Conservation (phyloP, 2,329 filamentous ascomycete genomes). For the Fusarium odoratissimum region DNA sequence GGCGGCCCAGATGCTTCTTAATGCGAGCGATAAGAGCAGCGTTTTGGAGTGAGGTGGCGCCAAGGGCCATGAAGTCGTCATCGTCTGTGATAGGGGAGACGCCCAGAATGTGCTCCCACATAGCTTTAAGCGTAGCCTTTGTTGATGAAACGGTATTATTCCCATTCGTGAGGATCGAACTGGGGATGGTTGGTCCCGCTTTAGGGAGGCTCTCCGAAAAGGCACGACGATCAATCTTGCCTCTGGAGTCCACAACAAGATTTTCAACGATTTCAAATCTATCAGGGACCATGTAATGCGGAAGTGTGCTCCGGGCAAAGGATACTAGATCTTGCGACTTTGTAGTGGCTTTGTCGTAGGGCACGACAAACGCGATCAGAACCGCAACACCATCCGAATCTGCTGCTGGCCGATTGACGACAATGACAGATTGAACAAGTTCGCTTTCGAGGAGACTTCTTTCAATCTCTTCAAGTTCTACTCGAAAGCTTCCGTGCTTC, state of each 20-base stretch:
- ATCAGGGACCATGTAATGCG: neutral
- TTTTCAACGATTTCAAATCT: neutral
- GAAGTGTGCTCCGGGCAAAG: neutral
- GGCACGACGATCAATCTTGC: neutral
- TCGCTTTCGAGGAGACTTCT: neutral
- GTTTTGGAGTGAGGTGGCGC: constrained; percentile 3
- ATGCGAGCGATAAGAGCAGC: constrained; percentile 3
- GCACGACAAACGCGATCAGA: neutral
- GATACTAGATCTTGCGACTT: neutral
- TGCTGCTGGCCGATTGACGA: neutral
- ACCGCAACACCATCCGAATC: neutral
- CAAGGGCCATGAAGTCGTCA: constrained; percentile 2
- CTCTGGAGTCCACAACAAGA: neutral
- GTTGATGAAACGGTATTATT: neutral
- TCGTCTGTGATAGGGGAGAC: neutral
- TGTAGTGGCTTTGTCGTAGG: neutral
- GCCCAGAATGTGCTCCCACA: neutral
- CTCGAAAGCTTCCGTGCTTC: neutral
- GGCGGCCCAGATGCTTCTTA: neutral
- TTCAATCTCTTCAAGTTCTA: constrained; percentile 2
- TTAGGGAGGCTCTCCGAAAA: neutral
- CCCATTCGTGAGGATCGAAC: neutral
- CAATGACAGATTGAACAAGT: neutral
- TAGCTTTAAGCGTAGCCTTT: neutral
- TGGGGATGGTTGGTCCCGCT: neutral